phyloP scores from a whole-genome alignment of 108 stramenopile species.

The Cyclostephanos tholiformis region DNA sequence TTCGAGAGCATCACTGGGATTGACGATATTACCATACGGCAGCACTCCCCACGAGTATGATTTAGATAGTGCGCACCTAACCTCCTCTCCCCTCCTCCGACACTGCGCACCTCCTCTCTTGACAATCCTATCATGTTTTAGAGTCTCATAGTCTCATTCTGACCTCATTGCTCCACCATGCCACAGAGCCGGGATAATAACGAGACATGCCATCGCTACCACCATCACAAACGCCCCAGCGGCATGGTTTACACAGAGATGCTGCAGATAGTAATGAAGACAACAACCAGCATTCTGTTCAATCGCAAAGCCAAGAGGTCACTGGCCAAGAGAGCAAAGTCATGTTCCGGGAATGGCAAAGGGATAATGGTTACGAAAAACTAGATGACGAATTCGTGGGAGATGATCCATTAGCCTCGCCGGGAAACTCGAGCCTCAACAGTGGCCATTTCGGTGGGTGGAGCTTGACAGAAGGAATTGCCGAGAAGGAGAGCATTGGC shows the following conservation, averaged over 20 bases:
- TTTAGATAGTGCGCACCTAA: no score
- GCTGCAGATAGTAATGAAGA: background rate
- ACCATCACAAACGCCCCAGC: background rate
- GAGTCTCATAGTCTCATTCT: no score
- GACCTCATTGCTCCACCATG: no score
- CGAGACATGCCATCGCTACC: background rate
- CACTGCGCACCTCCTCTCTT: no score
- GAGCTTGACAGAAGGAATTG: constrained; percentile 26
- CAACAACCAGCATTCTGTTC: background rate
- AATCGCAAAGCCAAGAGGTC: background rate
- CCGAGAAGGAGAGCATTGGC: constrained; percentile 21
- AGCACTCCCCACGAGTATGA: no score
- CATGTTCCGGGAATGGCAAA: constrained; percentile 25
- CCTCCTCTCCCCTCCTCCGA: no score
- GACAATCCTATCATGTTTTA: no score
- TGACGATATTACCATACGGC: no score
- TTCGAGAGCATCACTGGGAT: no score
- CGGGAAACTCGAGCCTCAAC: constrained; percentile 17
- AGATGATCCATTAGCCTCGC: constrained; percentile 66
- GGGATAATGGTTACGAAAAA: constrained; percentile 18
- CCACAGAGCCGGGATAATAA: constrained; percentile 5
- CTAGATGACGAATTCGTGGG: constrained; percentile 36
- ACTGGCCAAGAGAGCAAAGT: background rate
- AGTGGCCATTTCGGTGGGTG: constrained; percentile 25
- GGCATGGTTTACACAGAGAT: background rate